A percentile compares a stretch with the other conserved stretches of the same genome.
These are phyloP conservation scores for Xanthoconium stramineum DNA, from an alignment of 768 basidiomycete species.

Conservation along the genomic window DNA sequence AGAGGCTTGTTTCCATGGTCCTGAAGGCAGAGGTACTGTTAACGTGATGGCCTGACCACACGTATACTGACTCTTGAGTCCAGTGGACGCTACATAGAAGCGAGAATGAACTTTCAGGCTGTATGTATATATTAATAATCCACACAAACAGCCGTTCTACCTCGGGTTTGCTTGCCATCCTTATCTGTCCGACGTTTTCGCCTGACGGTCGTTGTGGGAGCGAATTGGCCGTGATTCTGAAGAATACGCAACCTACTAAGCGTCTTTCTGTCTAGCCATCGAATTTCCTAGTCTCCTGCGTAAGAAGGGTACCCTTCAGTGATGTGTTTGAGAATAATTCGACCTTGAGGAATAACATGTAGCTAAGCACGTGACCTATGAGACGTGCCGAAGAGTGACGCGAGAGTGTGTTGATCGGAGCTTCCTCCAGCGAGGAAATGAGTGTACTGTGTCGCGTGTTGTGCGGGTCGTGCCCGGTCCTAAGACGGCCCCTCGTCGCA, in stretches of 20 bases:
- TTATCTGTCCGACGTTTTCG: too few relatives aligned
- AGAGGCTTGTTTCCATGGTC: constrained; percentile 1
- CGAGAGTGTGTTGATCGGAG: not conserved
- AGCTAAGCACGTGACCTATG: constrained; percentile 9
- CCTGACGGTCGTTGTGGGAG: not conserved
- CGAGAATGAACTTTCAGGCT: not conserved
- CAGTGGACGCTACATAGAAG: constrained; percentile 2
- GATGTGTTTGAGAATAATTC: not conserved
- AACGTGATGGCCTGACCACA: not conserved
- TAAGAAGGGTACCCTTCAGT: too few relatives aligned
- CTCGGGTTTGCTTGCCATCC: not conserved
- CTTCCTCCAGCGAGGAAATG: constrained; percentile 10
- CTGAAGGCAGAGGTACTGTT: constrained; percentile 7
- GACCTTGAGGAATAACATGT: too few relatives aligned
- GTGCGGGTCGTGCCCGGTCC: not conserved
- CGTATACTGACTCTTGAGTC: not conserved
- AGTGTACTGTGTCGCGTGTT: constrained; percentile 12
- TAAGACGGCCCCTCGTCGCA: not conserved
- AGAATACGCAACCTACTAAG: too few relatives aligned
- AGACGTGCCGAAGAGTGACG: not conserved
- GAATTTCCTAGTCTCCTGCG: too few relatives aligned
- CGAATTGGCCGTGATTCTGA: too few relatives aligned
- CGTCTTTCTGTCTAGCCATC: too few relatives aligned
- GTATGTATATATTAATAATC: constrained; percentile 4
- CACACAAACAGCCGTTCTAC: not conserved